phyloP scores from a whole-genome alignment of 805 yeast species.

The Candida glaebosa region DNA sequence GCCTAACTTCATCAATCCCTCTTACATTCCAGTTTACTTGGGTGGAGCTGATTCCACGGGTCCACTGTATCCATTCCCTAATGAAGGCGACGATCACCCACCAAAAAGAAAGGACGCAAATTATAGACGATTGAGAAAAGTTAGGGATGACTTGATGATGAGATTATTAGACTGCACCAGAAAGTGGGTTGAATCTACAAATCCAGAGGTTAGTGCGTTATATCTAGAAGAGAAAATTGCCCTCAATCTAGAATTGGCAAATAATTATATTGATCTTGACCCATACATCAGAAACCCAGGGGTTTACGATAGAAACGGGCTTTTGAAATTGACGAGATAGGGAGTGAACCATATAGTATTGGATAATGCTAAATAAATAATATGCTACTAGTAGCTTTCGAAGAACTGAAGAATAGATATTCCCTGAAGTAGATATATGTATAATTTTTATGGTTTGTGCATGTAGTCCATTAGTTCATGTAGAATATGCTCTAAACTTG shows the following conservation, averaged over 20 bases:
- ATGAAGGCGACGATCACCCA: conserved; percentile 37
- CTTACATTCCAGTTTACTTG: conserved; percentile 60
- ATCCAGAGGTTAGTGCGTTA: conserved; percentile 43
- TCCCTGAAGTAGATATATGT: too few species aligned
- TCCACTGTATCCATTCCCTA: conserved; percentile 57
- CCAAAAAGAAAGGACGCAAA: conserved; percentile 26
- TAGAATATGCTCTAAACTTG: conserved; percentile 37
- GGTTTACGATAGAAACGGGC: conserved; percentile 60
- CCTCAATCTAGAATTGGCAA: conserved; percentile 49
- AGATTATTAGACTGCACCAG: conserved; percentile 61
- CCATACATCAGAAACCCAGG: conserved; percentile 79
- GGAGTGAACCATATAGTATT: too few species aligned
- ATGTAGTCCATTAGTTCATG: conserved; percentile 38
- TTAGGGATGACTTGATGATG: conserved; percentile 52
- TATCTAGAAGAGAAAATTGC: conserved; percentile 51
- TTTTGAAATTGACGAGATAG: not conserved
- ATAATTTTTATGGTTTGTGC: conserved; percentile 2
- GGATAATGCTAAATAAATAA: too few species aligned
- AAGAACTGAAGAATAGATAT: too few species aligned
- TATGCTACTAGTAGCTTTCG: too few species aligned
- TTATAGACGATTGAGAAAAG: conserved; percentile 40
- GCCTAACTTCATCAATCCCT: conserved; percentile 52
- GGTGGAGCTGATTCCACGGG: conserved; percentile 65
- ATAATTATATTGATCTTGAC: conserved; percentile 66
- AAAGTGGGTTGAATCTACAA: conserved; percentile 69